Conservation (phyloP, 345 rosid species). For the Pistacia atlantica region DNA sequence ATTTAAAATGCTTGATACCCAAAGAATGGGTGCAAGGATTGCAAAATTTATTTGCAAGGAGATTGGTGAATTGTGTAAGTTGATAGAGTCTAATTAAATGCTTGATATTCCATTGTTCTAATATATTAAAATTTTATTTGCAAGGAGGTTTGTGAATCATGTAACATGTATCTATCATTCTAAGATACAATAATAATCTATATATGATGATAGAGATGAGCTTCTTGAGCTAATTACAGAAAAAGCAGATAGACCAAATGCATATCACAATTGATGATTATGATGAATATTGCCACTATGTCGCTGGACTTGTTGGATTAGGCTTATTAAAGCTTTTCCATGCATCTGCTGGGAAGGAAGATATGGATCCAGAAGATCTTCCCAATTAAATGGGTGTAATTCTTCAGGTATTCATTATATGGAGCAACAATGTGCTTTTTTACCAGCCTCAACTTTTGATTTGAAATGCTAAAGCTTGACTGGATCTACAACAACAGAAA, state of each 20-base stretch:
- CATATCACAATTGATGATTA: constrained; percentile 64
- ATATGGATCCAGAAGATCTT: constrained; percentile 66
- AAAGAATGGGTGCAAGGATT: constrained; percentile 96
- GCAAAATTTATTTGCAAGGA: constrained; percentile 90
- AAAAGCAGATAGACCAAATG: not conserved
- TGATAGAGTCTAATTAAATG: not conserved
- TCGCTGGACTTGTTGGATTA: constrained; percentile 95
- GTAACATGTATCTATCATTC: too few relatives aligned
- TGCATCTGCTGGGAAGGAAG: constrained; percentile 69
- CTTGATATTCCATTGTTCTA: too few relatives aligned
- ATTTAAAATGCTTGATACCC: constrained; percentile 26
- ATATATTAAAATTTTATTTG: too few relatives aligned
- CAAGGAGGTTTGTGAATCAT: too few relatives aligned
- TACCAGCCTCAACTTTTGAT: too few relatives aligned
- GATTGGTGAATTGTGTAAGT: constrained; percentile 45
- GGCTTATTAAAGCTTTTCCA: constrained; percentile 96
- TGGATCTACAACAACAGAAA: constrained; percentile 56
- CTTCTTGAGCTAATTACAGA: not conserved
- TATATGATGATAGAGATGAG: not conserved
- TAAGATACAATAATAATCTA: too few relatives aligned
- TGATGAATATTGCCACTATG: constrained; percentile 98
- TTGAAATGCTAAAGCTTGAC: constrained; percentile 16
- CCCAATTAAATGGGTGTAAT: constrained; percentile 92
- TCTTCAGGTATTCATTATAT: too few relatives aligned
- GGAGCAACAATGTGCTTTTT: too few relatives aligned